Evolutionary conservation across 108 stramenopile species (phyloP), one percentile per base, ranked within the genome.

Genomic region (Stephanodiscus minutulus): DNA sequence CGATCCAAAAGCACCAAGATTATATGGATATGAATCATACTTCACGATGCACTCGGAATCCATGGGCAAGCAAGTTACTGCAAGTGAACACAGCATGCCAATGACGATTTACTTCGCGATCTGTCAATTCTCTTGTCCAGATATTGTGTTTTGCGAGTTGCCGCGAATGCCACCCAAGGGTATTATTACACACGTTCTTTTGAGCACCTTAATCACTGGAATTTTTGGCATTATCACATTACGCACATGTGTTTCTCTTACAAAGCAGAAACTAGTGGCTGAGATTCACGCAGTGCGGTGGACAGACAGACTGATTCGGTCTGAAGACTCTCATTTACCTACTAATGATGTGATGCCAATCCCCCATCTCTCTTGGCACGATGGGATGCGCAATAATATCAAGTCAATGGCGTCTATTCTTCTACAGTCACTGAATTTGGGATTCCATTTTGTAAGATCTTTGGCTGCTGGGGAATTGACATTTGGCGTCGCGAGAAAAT

Each of bases 61-160:
- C 35, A 35, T 35, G 35, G 35, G 35, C 35, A 35, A 35, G 35
- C 35, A 6, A 35, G 35, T 35, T 6, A 35, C 35, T 6, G 6
- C 3, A 6, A 6, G 35, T 35, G 35, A 35, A 49, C 48, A 20
- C 48, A 20, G 20, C 48, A 20, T 49, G 20, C 48, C 20, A 3
- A 49, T 49, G 35, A 35, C 48, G 9, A 20, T 20, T 20, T 20
- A n/a, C n/a, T n/a, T n/a, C n/a, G n/a, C n/a, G n/a, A n/a, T n/a
- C n/a, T n/a, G n/a, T n/a, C n/a, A n/a, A 49, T 17, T 49, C 48
- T 49, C 48, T 20, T 49, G 17, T 49, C 48, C 48, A 49, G 48
- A 49, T 20, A 20, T 49, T 17, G 20, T 49, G 3, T 49, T 49
- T 49, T 20, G 7, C 3, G 20, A 49, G 2, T 17, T 49, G 20